Percentiles rank a stretch among this genome's conserved stretches.
Conservation (phyloP, 2,329 filamentous ascomycete species). For the Exophiala lecanii-corni region DNA sequence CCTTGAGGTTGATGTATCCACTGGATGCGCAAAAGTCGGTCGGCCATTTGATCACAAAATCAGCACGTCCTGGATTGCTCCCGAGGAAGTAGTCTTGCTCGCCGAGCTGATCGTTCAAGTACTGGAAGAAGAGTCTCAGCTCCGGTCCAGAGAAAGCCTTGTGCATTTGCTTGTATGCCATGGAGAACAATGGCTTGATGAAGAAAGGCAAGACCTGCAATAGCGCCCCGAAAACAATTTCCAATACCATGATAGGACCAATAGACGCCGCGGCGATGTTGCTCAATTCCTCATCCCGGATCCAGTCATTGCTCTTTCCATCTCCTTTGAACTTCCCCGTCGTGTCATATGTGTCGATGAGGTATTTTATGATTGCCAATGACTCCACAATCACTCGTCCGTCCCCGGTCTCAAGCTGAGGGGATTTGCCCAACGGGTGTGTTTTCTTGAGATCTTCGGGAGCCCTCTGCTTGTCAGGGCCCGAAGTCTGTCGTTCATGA, state of each 20-base stretch:
- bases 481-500: conserved; percentile 57
- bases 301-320: conserved; percentile 24
- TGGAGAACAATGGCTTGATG: conserved; percentile 17
- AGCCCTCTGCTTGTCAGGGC: conserved; percentile 47
- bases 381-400: conserved; percentile 30
- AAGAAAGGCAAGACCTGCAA: conserved; percentile 20
- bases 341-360: conserved; percentile 32
- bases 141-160: conserved; percentile 18
- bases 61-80: conserved; percentile 17
- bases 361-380: conserved; percentile 30
- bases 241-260: conserved; percentile 22
- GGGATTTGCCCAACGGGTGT: conserved; percentile 83
- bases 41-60: conserved; percentile 23
- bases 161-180: conserved; percentile 13
- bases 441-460: conserved; percentile 71
- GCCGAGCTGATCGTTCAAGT: conserved; percentile 21
- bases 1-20: conserved; percentile 13
- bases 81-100: conserved; percentile 24
- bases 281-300: conserved; percentile 30
- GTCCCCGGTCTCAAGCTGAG: conserved; percentile 37
- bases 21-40: conserved; percentile 15
- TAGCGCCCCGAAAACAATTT: conserved; percentile 27
- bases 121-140: conserved; percentile 13
- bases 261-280: conserved; percentile 29
- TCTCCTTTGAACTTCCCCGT: conserved; percentile 26